These are phyloP conservation scores for Lophiotrema nucula DNA, from an alignment of 495 filamentous ascomycete species.

Conservation along the genomic window DNA sequence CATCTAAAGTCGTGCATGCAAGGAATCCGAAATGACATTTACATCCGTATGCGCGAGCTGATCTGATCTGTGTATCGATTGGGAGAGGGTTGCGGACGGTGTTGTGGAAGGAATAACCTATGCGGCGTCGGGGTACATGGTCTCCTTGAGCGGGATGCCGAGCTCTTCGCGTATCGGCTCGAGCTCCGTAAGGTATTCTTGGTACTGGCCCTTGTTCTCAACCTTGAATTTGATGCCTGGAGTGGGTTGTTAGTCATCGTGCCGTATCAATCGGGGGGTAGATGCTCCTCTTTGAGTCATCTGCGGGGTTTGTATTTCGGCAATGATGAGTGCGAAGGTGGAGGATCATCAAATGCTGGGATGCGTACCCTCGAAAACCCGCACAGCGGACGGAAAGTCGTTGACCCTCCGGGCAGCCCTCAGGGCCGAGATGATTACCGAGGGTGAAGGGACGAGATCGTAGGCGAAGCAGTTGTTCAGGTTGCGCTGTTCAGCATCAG, in stretches of 20 bases:
- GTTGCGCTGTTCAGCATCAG: slow-evolving; percentile 92
- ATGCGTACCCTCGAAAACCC: slow-evolving; percentile 89
- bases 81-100: background rate
- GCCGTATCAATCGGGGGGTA: no score
- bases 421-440: slow-evolving; percentile 87
- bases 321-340: background rate
- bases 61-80: background rate
- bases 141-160: slow-evolving; percentile 87
- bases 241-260: slow-evolving; percentile 14
- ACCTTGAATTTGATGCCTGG: slow-evolving; percentile 98
- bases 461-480: slow-evolving; percentile 99
- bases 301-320: no score
- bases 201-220: slow-evolving; percentile 95
- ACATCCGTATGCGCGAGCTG: background rate
- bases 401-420: slow-evolving; percentile 92
- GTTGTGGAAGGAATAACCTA: background rate
- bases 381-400: slow-evolving; percentile 96
- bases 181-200: slow-evolving; percentile 94
- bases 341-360: background rate
- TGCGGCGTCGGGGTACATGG: slow-evolving; percentile 77
- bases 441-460: slow-evolving; percentile 94
- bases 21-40: background rate
- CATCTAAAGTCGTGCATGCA: background rate
- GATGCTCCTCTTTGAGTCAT: no score
- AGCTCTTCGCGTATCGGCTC: slow-evolving; percentile 90